Evolutionary conservation across 192 early-diverging fungal species (phyloP).

Genomic region (Paraglomus brasilianum): DNA sequence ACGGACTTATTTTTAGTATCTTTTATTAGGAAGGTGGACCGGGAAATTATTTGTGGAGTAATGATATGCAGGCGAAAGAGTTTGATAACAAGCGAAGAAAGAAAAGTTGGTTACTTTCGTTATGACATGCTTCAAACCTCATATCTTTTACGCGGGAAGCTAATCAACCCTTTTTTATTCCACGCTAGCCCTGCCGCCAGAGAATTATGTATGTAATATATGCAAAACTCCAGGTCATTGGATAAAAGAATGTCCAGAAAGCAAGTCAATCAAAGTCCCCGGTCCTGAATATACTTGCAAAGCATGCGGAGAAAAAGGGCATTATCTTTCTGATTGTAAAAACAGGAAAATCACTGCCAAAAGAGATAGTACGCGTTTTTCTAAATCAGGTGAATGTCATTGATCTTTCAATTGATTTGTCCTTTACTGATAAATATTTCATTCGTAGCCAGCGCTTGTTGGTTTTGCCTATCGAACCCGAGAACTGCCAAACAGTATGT

Average conservation of each 20-base stretch:
- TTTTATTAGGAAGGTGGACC: no score
- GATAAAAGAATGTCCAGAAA: constrained; percentile 47
- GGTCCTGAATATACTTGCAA: constrained; percentile 62
- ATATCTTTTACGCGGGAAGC: no score
- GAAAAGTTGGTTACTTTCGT: no score
- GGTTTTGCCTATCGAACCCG: constrained; percentile 96
- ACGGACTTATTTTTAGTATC: no score
- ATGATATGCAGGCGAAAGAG: no score
- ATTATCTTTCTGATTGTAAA: no score
- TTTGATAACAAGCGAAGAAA: no score
- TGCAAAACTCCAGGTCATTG: constrained; percentile 46
- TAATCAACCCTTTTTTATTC: background rate
- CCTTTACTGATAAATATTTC: no score
- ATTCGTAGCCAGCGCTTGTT: constrained; percentile 66
- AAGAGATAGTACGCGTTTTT: constrained; percentile 8
- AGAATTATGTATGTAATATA: constrained; percentile 50
- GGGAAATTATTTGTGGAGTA: no score
- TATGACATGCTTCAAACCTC: no score
- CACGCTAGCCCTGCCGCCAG: constrained; percentile 36
- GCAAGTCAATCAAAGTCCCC: constrained; percentile 24
- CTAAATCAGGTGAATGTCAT: no score
- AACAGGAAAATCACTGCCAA: background rate
- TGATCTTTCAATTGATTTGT: no score
- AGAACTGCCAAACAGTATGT: constrained; percentile 76
- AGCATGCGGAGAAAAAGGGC: constrained; percentile 62